Percentiles rank a stretch among this genome's conserved stretches.
phyloP scores from a whole-genome alignment of 306 rosid species.

The Datisca glomerata region DNA sequence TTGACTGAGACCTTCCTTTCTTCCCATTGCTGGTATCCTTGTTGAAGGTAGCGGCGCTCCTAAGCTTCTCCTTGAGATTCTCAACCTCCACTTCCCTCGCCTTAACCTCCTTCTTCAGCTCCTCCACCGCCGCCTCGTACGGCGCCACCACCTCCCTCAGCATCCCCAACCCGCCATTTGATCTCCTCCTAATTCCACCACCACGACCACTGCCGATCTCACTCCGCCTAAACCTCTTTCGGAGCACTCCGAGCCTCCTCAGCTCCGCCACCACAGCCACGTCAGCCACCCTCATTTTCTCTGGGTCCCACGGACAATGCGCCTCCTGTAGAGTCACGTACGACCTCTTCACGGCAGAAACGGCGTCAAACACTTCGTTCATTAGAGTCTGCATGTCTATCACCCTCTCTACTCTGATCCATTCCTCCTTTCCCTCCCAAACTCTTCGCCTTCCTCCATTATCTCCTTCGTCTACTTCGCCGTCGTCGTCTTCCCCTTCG shows the following conservation, averaged over 20 bases:
- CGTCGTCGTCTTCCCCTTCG: conserved; percentile 16
- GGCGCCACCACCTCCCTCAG: conserved; percentile 90
- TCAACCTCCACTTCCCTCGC: conserved; percentile 62
- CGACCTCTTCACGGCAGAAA: conserved; percentile 69
- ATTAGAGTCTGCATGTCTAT: conserved; percentile 57
- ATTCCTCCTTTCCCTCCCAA: conserved; percentile 22
- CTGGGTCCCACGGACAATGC: conserved; percentile 91
- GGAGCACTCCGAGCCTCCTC: conserved; percentile 55
- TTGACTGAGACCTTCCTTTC: conserved; percentile 56
- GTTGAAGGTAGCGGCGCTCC: conserved; percentile 25
- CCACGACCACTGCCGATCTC: conserved; percentile 9
- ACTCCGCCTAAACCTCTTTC: conserved; percentile 56
- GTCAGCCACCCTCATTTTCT: conserved; percentile 72
- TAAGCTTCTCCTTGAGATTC: conserved; percentile 77
- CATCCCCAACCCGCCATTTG: conserved; percentile 14
- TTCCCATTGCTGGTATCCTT: conserved; percentile 30
- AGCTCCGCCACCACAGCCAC: conserved; percentile 72
- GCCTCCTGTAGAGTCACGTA: conserved; percentile 67
- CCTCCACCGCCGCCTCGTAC: conserved; percentile 88
- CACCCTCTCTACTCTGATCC: conserved; percentile 19
- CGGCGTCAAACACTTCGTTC: conserved; percentile 75
- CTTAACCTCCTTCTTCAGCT: conserved; percentile 73
- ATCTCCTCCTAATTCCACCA: conserved; percentile 18
- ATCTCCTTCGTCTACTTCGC: conserved; percentile 2
- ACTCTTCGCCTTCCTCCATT: conserved; percentile 15